Evolutionary conservation across 371 early-diverging fungal genomes (phyloP).

Genomic region (Funneliformis caledonium): DNA sequence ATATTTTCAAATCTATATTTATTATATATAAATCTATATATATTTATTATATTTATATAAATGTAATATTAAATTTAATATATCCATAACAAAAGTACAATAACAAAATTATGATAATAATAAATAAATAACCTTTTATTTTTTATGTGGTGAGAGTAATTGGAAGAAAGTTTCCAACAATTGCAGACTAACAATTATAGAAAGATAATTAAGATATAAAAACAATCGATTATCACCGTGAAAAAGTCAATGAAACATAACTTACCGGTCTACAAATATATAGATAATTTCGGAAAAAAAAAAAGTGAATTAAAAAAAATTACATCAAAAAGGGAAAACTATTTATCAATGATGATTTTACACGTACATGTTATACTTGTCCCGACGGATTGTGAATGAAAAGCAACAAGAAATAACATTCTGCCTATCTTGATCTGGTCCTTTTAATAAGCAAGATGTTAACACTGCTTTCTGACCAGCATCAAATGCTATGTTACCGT

Average conservation of each 20-base stretch:
- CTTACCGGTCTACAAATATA: conserved; percentile 31
- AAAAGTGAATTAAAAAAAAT: not conserved
- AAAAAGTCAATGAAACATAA: not conserved
- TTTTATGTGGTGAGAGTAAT: conserved; percentile 16
- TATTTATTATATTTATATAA: too few relatives aligned
- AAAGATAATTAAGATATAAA: not conserved
- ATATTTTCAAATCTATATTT: not conserved
- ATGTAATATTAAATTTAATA: too few relatives aligned
- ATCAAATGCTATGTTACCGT: conserved; percentile 94
- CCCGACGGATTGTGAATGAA: conserved; percentile 90
- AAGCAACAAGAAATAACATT: conserved; percentile 82
- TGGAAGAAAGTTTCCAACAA: conserved; percentile 40
- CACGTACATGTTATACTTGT: conserved; percentile 81
- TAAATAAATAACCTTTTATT: not conserved
- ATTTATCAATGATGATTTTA: not conserved
- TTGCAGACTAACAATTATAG: conserved; percentile 25
- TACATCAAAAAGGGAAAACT: not conserved
- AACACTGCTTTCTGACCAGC: conserved; percentile 93
- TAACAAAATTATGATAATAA: not conserved
- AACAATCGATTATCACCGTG: not conserved
- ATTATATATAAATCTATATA: too few relatives aligned
- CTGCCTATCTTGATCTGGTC: conserved; percentile 58
- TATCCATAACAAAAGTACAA: not conserved
- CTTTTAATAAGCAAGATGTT: conserved; percentile 80
- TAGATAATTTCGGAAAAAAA: not conserved